Percentiles rank a stretch among this genome's conserved stretches.
These are phyloP conservation scores for Talaromyces sp. DNA, from an alignment of 2,329 filamentous ascomycete species.

Conservation along the genomic window DNA sequence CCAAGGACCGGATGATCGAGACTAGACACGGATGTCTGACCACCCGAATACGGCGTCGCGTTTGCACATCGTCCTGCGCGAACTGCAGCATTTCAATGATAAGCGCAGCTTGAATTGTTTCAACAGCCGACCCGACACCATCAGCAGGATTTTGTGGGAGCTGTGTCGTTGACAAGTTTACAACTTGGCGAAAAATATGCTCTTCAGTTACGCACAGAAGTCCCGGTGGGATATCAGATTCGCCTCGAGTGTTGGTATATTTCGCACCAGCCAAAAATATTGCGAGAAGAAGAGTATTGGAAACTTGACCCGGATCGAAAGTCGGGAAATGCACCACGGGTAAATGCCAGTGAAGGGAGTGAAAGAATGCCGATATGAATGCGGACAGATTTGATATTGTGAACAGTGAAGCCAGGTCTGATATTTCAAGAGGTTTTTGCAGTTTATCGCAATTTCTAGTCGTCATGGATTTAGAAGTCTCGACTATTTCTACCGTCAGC, in stretches of 20 bases:
- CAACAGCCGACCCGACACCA: conserved; percentile 13
- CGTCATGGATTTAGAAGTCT: conserved; percentile 24
- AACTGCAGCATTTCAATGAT: conserved; percentile 29
- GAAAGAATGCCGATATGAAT: conserved; percentile 24
- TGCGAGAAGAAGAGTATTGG: conserved; percentile 20
- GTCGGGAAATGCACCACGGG: conserved; percentile 27
- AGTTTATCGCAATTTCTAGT: conserved; percentile 1
- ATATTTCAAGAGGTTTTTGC: neutral
- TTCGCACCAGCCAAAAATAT: conserved; percentile 23
- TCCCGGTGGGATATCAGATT: conserved; percentile 13
- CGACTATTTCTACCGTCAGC: conserved; percentile 20
- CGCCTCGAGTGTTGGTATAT: conserved; percentile 19
- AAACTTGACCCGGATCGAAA: conserved; percentile 21
- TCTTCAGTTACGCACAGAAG: conserved; percentile 25
- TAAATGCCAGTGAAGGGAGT: conserved; percentile 27
- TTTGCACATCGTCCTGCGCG: conserved; percentile 21
- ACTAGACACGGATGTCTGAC: conserved; percentile 25
- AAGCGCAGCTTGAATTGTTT: conserved; percentile 22
- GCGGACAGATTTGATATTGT: conserved; percentile 20
- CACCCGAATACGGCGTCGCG: conserved; percentile 25
- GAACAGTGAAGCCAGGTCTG: conserved; percentile 18
- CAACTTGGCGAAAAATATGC: conserved; percentile 23
- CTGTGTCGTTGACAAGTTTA: conserved; percentile 14
- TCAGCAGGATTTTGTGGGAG: conserved; percentile 9
- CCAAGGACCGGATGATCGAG: conserved; percentile 23